Evolutionary conservation across 2,329 filamentous ascomycete species (phyloP), one percentile per base, ranked within the genome.

Genomic region (Pseudogymnoascus sp.): DNA sequence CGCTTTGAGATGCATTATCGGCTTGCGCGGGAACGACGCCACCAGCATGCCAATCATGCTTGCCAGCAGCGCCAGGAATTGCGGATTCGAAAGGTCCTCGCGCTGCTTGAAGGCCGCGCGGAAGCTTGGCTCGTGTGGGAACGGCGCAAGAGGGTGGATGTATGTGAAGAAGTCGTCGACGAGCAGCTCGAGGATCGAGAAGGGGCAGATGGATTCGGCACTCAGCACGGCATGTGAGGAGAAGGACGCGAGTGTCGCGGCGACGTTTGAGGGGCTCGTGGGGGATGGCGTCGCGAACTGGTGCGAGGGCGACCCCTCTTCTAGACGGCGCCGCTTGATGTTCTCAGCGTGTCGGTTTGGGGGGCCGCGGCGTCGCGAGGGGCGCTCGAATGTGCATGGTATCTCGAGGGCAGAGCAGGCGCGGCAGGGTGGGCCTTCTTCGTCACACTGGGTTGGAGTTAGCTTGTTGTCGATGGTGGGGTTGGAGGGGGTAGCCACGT

Each of bases 101-200:
- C 89, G 81, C 62, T 81, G 81, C 6, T 80, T 80, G 73, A 91
- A 89, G 1, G 85, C 85, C 65, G 85, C 82, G 21, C 88, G 82
- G 72, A 93, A 92, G 3, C 87, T 89, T 0, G 88, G 88, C 71
- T 92, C 88, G 73, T 93, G 89, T 0, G 89, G 89, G 64, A 93
- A 92, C 0, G 89, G 89, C 64, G 84, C 84, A 7, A 93, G 80
- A 1, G 89, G 89, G 69, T 92, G 88, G 62, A 92, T 87, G 72
- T 91, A 91, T 16, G 87, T 91, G 75, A 92, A 93, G 80, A 90
- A 93, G 76, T 93, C 89, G 72, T 92, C 87, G 64, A 93, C 83
- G 14, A 92, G 79, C 1, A 87, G 80, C 69, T 88, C 82, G 61
- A 93, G 77, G 10, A 87, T 84, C 6, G 84, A 82, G 73, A 87